phyloP scores from a whole-genome alignment of 768 basidiomycete species.

The Udeniomyces megalosporus region DNA sequence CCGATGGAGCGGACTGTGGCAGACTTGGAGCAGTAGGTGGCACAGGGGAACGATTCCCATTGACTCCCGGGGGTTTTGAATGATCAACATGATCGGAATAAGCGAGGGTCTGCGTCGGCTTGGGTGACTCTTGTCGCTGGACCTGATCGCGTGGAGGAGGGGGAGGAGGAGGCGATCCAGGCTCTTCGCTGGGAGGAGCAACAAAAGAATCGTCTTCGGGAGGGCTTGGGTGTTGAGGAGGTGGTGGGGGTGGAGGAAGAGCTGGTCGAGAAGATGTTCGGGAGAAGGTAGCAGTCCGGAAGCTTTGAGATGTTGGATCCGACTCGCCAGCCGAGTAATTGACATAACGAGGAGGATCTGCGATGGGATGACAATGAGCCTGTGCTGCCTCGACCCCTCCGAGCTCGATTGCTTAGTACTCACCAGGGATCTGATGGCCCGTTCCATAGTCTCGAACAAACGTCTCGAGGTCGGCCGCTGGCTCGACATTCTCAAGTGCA shows the following conservation, averaged over 20 bases:
- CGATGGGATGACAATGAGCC: not conserved
- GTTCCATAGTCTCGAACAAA: constrained; percentile 84
- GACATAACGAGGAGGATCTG: constrained; percentile 68
- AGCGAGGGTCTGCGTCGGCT: not conserved
- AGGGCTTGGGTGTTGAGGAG: not conserved
- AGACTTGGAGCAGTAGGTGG: not conserved
- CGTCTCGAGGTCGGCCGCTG: constrained; percentile 69
- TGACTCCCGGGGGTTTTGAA: too few relatives aligned
- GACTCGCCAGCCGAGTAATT: constrained; percentile 41
- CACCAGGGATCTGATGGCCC: constrained; percentile 58
- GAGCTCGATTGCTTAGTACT: too few relatives aligned
- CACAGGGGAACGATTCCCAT: too few relatives aligned
- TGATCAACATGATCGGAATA: not conserved
- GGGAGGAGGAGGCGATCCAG: constrained; percentile 16
- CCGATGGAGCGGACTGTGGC: not conserved
- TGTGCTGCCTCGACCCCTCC: too few relatives aligned
- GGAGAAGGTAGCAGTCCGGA: constrained; percentile 26
- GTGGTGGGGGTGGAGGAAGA: not conserved
- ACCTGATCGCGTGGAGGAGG: not conserved
- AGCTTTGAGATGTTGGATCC: constrained; percentile 35
- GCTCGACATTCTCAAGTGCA: constrained; percentile 73
- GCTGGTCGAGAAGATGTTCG: constrained; percentile 44
- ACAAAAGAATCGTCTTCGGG: not conserved
- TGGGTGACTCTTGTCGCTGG: not conserved
- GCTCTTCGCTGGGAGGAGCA: not conserved